Percentiles rank a stretch among this genome's conserved stretches.
These are phyloP conservation scores for Tolypocladium amazonense DNA, from an alignment of 2,329 filamentous ascomycete genomes.

Conservation along the genomic window DNA sequence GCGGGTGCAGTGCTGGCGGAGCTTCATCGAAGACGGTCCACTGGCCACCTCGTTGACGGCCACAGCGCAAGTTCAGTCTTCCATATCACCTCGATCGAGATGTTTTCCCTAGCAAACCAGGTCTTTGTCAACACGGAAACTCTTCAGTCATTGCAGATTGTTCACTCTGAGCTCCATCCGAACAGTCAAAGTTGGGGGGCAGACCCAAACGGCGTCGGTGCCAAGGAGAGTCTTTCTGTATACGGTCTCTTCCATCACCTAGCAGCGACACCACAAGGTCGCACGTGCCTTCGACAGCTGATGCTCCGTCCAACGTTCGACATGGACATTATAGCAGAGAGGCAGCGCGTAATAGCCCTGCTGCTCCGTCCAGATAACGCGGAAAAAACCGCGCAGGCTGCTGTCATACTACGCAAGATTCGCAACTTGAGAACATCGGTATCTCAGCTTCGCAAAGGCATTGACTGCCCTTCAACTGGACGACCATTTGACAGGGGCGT, in stretches of 20 bases:
- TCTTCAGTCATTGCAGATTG: constrained; percentile 71
- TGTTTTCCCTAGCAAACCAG: constrained; percentile 55
- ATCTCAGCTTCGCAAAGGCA: constrained; percentile 64
- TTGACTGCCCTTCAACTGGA: constrained; percentile 40
- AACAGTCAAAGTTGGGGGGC: constrained; percentile 64
- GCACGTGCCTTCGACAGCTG: constrained; percentile 58
- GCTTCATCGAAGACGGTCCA: constrained; percentile 50
- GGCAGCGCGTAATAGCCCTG: constrained; percentile 58
- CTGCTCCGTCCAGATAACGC: constrained; percentile 61
- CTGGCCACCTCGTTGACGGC: constrained; percentile 52
- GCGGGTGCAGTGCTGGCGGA: constrained; percentile 79
- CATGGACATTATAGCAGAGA: constrained; percentile 54
- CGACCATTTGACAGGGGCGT: constrained; percentile 51
- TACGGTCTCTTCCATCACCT: constrained; percentile 73
- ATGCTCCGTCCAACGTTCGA: constrained; percentile 73
- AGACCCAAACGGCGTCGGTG: constrained; percentile 33
- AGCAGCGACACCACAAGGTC: constrained; percentile 71
- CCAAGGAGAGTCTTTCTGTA: constrained; percentile 74
- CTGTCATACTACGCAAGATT: constrained; percentile 54
- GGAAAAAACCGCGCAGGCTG: constrained; percentile 41
- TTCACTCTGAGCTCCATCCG: constrained; percentile 73
- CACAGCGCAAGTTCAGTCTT: constrained; percentile 38
- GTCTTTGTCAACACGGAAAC: constrained; percentile 81
- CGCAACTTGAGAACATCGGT: constrained; percentile 65
- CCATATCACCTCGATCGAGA: constrained; percentile 53